Conservation (phyloP, 208 protist species). For the Acanthamoeba polyphaga region DNA sequence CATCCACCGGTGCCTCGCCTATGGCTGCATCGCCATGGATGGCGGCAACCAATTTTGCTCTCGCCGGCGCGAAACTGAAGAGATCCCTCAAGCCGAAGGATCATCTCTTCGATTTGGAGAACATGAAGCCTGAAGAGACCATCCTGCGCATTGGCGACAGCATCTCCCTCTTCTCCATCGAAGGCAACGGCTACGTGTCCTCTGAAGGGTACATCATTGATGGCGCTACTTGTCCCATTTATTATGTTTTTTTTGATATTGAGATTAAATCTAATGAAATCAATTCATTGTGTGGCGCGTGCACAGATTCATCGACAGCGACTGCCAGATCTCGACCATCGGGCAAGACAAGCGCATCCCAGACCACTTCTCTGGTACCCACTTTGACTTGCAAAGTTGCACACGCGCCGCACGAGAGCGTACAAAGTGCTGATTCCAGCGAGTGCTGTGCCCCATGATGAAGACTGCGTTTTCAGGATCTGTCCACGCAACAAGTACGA, state of each 20-base stretch:
- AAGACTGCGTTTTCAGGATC: constrained; percentile 62
- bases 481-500: constrained; percentile 52
- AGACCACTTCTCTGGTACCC: constrained; percentile 53
- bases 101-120: constrained; percentile 48
- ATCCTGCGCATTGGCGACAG: constrained; percentile 36
- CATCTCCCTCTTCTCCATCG: constrained; percentile 48
- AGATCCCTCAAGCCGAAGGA: constrained; percentile 34
- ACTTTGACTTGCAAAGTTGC: not conserved
- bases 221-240: not conserved
- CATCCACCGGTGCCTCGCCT: not conserved
- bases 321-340: constrained; percentile 41
- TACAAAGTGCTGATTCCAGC: too few relatives aligned
- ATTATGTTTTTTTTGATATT: not conserved
- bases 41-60: constrained; percentile 21
- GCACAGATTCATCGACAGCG: constrained; percentile 50
- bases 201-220: constrained; percentile 9
- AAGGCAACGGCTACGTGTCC: constrained; percentile 57
- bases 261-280: not conserved
- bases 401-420: not conserved
- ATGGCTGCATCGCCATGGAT: not conserved
- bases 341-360: constrained; percentile 16
- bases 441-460: not conserved
- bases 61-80: constrained; percentile 22
- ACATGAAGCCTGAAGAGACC: constrained; percentile 53
- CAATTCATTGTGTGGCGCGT: not conserved